Percentiles rank a stretch among this genome's conserved stretches.
These are phyloP conservation scores for Gillenia trifoliata DNA, from an alignment of 306 rosid genomes.

Conservation along the genomic window DNA sequence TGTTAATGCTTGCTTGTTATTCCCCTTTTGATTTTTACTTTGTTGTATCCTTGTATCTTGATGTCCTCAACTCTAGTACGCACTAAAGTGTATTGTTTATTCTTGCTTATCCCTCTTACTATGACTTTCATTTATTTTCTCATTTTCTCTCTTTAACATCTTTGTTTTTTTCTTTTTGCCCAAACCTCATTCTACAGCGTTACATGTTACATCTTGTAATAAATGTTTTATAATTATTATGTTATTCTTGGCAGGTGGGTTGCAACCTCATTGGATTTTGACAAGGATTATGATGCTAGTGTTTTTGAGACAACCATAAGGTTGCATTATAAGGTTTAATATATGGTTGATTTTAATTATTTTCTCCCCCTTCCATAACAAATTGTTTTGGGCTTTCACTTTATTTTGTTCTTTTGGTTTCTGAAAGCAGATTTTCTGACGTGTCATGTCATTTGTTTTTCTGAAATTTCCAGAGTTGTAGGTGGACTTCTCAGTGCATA, in stretches of 20 bases:
- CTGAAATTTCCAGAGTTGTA: constrained; percentile 70
- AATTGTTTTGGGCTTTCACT: constrained; percentile 16
- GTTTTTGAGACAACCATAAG: constrained; percentile 99
- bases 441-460: constrained; percentile 21
- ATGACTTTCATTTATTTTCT: not conserved
- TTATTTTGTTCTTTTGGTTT: constrained; percentile 7
- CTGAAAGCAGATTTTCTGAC: constrained; percentile 7
- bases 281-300: constrained; percentile 95
- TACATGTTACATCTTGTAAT: not conserved
- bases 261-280: constrained; percentile 74
- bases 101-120: not conserved
- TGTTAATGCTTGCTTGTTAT: not conserved
- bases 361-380: constrained; percentile 8
- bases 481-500: constrained; percentile 99
- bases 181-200: not conserved
- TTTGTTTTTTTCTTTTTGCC: not conserved
- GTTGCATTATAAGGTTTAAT: constrained; percentile 91
- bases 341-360: constrained; percentile 43
- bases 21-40: not conserved
- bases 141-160: not conserved
- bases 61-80: not conserved
- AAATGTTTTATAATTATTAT: not conserved
- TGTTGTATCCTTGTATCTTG: not conserved
- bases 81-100: not conserved
- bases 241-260: constrained; percentile 74